phyloP scores from a whole-genome alignment of 345 rosid species.

The Geranium rotundifolium region DNA sequence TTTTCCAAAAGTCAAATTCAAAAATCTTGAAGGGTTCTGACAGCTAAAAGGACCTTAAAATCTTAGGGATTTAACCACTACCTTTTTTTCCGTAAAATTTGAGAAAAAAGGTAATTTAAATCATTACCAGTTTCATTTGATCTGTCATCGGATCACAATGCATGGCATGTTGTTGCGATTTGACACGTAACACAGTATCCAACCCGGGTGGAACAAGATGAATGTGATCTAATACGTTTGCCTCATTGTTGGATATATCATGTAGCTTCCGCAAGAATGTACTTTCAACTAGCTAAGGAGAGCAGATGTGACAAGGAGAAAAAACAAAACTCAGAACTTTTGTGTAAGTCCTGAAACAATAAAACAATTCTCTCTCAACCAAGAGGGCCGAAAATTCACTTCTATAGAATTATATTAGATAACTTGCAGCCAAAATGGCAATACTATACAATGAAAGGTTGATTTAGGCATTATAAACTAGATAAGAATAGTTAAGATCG shows the following conservation, averaged over 20 bases:
- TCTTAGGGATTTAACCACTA: constrained; percentile 25
- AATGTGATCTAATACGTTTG: constrained; percentile 38
- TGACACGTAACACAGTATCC: constrained; percentile 36
- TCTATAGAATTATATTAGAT: neutral
- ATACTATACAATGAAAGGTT: neutral
- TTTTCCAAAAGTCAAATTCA: constrained; percentile 92
- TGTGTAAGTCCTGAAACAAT: constrained; percentile 1
- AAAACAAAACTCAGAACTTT: constrained; percentile 6
- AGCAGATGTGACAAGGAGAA: constrained; percentile 6
- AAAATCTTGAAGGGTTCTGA: constrained; percentile 83
- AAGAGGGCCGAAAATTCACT: neutral
- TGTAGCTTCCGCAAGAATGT: constrained; percentile 54
- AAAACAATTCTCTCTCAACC: neutral
- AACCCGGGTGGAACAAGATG: constrained; percentile 54
- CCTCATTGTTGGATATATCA: constrained; percentile 46
- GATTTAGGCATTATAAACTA: neutral
- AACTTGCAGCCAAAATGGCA: neutral
- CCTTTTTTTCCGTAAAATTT: constrained; percentile 10
- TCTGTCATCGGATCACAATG: constrained; percentile 62
- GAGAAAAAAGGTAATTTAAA: constrained; percentile 7
- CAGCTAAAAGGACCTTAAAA: constrained; percentile 51
- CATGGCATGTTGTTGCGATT: constrained; percentile 63
- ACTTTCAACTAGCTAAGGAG: constrained; percentile 66
- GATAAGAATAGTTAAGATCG: neutral
- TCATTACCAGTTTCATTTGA: constrained; percentile 64